Evolutionary conservation across 768 basidiomycete genomes (phyloP).

Genomic region (Boletellus ananas): DNA sequence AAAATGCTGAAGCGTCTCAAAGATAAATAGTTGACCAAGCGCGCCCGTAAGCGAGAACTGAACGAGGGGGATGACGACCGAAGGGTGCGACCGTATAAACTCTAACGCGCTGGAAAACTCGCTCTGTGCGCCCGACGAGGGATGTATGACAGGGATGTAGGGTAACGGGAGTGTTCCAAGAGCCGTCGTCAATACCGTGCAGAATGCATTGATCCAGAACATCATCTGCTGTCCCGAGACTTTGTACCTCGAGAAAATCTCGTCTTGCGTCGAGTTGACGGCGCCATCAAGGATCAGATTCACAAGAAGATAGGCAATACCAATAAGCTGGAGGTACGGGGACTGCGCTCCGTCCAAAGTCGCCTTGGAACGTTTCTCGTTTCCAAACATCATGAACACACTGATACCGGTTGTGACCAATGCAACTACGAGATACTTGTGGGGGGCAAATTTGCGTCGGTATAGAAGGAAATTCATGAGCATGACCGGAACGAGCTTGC

Average conservation of each 20-base stretch:
- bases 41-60: constrained; percentile 90
- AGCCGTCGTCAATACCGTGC: constrained; percentile 65
- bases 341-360: constrained; percentile 24
- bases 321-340: constrained; percentile 61
- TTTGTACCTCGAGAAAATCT: constrained; percentile 80
- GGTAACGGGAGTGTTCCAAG: constrained; percentile 75
- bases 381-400: constrained; percentile 88
- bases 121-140: constrained; percentile 50
- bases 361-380: constrained; percentile 42
- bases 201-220: constrained; percentile 94
- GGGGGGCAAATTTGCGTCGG: constrained; percentile 84
- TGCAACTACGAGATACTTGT: constrained; percentile 95
- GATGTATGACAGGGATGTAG: constrained; percentile 79
- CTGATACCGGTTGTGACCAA: constrained; percentile 91
- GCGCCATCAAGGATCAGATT: constrained; percentile 92
- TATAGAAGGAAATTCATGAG: constrained; percentile 96
- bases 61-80: constrained; percentile 64
- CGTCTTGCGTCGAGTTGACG: constrained; percentile 95
- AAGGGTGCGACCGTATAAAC: constrained; percentile 78
- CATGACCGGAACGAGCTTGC: constrained; percentile 98
- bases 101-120: constrained; percentile 66
- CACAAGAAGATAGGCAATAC: constrained; percentile 70
- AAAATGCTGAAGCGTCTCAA: constrained; percentile 90
- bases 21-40: constrained; percentile 95
- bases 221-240: constrained; percentile 96